Evolutionary conservation across 495 filamentous ascomycete genomes (phyloP).

Genomic region (Neurospora sp.): DNA sequence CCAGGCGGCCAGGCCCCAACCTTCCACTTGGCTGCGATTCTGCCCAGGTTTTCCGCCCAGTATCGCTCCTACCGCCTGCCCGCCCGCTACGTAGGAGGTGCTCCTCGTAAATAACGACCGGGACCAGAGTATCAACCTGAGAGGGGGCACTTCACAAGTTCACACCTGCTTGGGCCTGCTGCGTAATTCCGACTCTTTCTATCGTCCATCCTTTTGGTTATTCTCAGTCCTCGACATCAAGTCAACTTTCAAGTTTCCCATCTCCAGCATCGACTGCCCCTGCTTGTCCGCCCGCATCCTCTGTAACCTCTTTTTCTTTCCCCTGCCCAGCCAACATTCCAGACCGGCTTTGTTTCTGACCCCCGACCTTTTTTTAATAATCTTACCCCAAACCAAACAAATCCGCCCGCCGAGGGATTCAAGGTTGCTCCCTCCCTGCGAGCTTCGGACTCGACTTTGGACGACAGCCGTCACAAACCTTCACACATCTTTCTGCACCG

Average conservation of each 20-base stretch:
- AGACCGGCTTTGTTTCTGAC: neutral
- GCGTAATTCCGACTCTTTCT: neutral
- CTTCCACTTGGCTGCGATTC: neutral
- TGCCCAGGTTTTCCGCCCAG: neutral
- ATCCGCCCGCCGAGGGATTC: neutral
- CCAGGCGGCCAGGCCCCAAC: neutral
- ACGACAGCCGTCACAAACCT: neutral
- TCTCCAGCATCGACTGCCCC: neutral
- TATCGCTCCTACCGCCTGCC: neutral
- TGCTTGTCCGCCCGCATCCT: neutral
- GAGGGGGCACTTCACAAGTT: neutral
- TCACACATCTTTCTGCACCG: constrained; percentile 12
- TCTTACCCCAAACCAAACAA: neutral
- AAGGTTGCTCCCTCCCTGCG: neutral
- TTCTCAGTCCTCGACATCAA: neutral
- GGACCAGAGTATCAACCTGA: neutral
- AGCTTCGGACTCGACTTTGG: neutral
- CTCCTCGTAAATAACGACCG: neutral
- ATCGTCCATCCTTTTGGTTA: constrained; percentile 1
- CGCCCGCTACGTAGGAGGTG: neutral
- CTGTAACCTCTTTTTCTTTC: neutral
- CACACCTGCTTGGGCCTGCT: neutral
- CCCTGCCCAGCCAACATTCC: neutral
- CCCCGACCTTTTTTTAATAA: neutral
- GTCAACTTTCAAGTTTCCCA: neutral